Conservation (phyloP, 2,329 filamentous ascomycete species). For the Fusarium pseudoanthophilum region DNA sequence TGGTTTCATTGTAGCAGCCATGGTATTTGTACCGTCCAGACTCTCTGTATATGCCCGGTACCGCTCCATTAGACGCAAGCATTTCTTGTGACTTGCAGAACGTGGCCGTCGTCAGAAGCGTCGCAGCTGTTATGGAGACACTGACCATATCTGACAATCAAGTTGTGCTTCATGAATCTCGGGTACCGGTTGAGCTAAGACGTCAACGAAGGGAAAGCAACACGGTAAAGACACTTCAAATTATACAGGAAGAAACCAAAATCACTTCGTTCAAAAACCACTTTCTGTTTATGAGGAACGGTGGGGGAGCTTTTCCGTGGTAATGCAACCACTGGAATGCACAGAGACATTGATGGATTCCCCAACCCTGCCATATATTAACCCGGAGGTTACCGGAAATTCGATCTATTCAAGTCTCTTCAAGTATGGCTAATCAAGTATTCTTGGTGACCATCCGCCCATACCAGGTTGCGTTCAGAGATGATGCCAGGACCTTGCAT, state of each 20-base stretch:
- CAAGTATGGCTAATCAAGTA: background rate
- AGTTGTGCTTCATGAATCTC: background rate
- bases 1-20: conserved; percentile 71
- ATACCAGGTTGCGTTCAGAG: background rate
- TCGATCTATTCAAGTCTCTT: background rate
- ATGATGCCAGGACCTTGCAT: background rate
- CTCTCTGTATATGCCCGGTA: conserved; percentile 49
- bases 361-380: background rate
- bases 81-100: conserved; percentile 28
- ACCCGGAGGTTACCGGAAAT: background rate
- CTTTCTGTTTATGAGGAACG: background rate
- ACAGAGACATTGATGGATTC: conserved; percentile 14
- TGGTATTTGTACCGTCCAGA: conserved; percentile 58
- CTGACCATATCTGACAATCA: background rate
- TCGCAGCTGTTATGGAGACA: background rate
- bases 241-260: background rate
- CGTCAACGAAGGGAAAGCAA: background rate
- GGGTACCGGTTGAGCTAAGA: too few relatives aligned
- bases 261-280: background rate
- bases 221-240: background rate
- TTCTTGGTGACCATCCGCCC: too few relatives aligned
- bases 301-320: background rate
- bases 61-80: conserved; percentile 11
- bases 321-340: conserved; percentile 18
- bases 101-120: conserved; percentile 24